A percentile compares a stretch with the other conserved stretches of the same genome.
Evolutionary conservation across 2,329 filamentous ascomycete genomes (phyloP).

Genomic region (Exophiala mesophila): DNA sequence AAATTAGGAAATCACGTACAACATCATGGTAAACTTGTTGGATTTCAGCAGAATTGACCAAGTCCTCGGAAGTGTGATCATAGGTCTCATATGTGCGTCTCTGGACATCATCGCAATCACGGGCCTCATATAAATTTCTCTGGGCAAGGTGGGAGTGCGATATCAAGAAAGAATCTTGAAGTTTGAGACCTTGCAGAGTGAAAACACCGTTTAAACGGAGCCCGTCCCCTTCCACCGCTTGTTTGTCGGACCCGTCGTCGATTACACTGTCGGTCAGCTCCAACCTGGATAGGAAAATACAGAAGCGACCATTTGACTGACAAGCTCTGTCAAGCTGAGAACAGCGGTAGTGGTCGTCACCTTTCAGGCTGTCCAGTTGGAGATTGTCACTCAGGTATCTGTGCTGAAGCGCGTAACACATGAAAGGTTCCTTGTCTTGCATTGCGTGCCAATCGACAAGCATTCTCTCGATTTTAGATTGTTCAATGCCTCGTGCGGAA

Average conservation of each 20-base stretch:
- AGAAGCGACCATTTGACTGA: conserved; percentile 7
- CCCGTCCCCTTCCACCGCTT: background rate
- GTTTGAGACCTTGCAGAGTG: conserved; percentile 1
- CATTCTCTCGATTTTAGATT: background rate
- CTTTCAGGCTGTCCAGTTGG: conserved; percentile 23
- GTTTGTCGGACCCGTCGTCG: background rate
- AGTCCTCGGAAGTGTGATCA: too few species aligned
- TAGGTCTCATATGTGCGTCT: conserved; percentile 3
- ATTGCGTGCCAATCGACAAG: conserved; percentile 4
- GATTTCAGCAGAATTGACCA: conserved; percentile 5
- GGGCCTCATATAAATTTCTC: conserved; percentile 2
- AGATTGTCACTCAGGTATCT: conserved; percentile 25
- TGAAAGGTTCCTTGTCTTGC: conserved; percentile 7
- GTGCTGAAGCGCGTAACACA: conserved; percentile 26
- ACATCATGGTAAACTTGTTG: conserved; percentile 5
- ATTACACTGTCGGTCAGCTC: conserved; percentile 2
- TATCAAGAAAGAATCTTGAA: background rate
- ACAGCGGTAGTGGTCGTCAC: conserved; percentile 20
- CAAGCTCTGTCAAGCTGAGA: conserved; percentile 4
- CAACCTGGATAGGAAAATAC: conserved; percentile 4
- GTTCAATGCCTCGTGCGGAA: background rate
- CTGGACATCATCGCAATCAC: conserved; percentile 3
- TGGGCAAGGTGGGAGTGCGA: background rate
- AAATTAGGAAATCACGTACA: conserved; percentile 7
- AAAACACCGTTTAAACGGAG: conserved; percentile 4